Evolutionary conservation across 768 basidiomycete species (phyloP).

Genomic region (Podaxis rugospora): DNA sequence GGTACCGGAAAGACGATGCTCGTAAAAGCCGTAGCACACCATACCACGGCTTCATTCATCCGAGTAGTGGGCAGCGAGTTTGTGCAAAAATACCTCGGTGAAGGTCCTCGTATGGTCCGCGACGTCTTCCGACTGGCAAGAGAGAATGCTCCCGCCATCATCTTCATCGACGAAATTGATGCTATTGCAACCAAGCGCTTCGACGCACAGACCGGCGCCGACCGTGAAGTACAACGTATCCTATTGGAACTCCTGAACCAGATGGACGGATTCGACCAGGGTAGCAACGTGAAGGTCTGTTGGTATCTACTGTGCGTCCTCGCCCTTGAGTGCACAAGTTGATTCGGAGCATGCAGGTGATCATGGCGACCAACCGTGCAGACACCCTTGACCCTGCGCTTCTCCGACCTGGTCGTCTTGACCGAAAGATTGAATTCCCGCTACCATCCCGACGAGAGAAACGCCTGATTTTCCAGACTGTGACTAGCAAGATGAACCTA

Average conservation of each 20-base stretch:
- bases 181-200: conserved; percentile 99
- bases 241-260: conserved; percentile 95
- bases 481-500: conserved; percentile 96
- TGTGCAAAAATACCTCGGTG: conserved; percentile 98
- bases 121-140: conserved; percentile 97
- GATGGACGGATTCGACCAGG: conserved; percentile 99
- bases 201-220: conserved; percentile 98
- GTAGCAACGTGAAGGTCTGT: conserved; percentile 92
- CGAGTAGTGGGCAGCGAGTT: conserved; percentile 98
- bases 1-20: conserved; percentile 99
- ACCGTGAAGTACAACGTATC: conserved; percentile 98
- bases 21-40: conserved; percentile 98
- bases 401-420: conserved; percentile 94
- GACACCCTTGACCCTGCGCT: conserved; percentile 98
- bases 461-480: conserved; percentile 96
- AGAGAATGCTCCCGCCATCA: conserved; percentile 96
- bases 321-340: neutral
- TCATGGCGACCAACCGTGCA: conserved; percentile 99
- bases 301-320: neutral
- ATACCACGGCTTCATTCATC: conserved; percentile 96
- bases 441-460: conserved; percentile 91
- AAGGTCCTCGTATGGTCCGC: conserved; percentile 99
- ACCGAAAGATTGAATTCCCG: conserved; percentile 99
- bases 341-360: conserved; percentile 57
- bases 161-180: conserved; percentile 99